Evolutionary conservation across 2,329 filamentous ascomycete genomes (phyloP), one percentile per base, ranked within the genome.

Genomic region (Metarhizium guizhouense): DNA sequence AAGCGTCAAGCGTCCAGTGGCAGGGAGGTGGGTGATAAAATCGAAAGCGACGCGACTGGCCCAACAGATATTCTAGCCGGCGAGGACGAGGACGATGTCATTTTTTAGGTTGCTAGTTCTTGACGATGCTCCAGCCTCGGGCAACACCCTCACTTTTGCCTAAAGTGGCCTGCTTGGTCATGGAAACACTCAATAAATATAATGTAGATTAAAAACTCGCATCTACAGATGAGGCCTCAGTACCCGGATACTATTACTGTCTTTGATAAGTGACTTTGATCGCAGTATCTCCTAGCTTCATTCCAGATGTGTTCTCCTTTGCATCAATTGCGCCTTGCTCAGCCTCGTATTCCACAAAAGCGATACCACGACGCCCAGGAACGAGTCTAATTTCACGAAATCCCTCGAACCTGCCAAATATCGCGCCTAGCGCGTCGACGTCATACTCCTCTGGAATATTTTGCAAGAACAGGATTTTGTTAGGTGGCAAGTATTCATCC

Each of bases 181-280:
- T 4, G 14, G 13, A 18, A 30, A 30, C 8, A 48, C 4, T 48
- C 25, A 48, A 30, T 20, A 30, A 32, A 16, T 48, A 8, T 30
- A 48, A 48, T 48, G 18, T 25, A 25, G 18, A 25, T 25, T 25
- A 34, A 20, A 30, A 38, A 13, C 16, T 51, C 7, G 30, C 29
- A 20, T 36, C 30, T 45, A 36, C 25, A 32, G 14, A 20, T 53
- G 18, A 47, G 18, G 43, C n/a, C 29, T n/a, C 16, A 18, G 16
- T 43, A n/a, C 40, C 40, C 16, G 40, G 40, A 45, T 45, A 20
- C 6, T 18, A 20, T 20, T 79, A 95, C 76, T 95, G 89, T 67
- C 92, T 82, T 76, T 97, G 94, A 79, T 95, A 99, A 14, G 94
- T 96, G 61, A 99, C 92, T 75, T 94, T 95, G 71, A 99, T 90